Base-by-base conservation (phyloP, 2,329 filamentous ascomycete genomes). In the Microcyclospora pomicola region DNA sequence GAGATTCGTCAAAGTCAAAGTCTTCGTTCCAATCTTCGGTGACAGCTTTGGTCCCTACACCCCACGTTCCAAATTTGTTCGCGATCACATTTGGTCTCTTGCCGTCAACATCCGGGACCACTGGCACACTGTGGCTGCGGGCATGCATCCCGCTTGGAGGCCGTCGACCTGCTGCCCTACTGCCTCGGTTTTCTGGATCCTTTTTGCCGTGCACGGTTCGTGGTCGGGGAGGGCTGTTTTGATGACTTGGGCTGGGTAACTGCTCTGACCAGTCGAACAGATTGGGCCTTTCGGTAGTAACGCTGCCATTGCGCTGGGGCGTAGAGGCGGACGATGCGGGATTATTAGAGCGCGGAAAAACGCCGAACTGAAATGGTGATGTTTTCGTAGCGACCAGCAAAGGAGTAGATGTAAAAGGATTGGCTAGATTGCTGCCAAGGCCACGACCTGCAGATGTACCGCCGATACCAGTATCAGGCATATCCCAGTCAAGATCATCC, bases 1-100 rank as follows among this genome's bases (percentile, higher is more conserved):
- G 45, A 10, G 33, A 36, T 10, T 61, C 54, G 34, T 75, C 72
- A 54, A 88, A 87, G 42, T 88, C 82, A 49, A 92, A 91, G 56
- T 92, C 84, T 45, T 87, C 82, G 49, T 88, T 84, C 84, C 84
- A 92, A 52, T 91, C 83, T 55, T 92, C 84, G 43, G 80, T 87
- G 9, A 78, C 77, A 12, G 75, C 80, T 58, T 87, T 87, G 44
- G 75, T 78, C n/a, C 80, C 76, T 31, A 85, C 63, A 2, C 81
- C 82, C 82, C 82, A 88, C 1, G 82, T 87, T 32, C 82, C 80
- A 52, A 85, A 88, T 51, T 86, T 87, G 37, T 59, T 71, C n/a
- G 72, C 52, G 59, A 66, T 58, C 63, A 80, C 52, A 58, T 59
- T 53, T 59, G 69, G 55, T 70, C 80, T 43, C 60, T 66, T 59